Evolutionary conservation across 306 rosid genomes (phyloP), one percentile per base, ranked within the genome.

Genomic region (Datisca glomerata): DNA sequence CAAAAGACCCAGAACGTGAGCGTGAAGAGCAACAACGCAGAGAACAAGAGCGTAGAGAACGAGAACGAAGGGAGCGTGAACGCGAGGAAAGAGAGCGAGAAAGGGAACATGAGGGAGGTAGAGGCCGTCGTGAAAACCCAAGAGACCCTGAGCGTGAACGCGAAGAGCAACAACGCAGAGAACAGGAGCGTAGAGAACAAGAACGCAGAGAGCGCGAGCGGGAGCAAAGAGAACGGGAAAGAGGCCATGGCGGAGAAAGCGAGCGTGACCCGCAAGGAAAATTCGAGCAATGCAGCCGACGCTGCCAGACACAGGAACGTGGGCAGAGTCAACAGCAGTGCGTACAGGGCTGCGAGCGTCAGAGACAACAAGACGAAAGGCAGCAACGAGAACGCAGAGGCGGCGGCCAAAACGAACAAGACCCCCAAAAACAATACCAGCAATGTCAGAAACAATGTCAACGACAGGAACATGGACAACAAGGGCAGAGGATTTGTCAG

Each of bases 1-100:
- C 15, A 4, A 23, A 12, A 43, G 49, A 43, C 24, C 49, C 49
- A 2, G 33, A 43, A 10, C 33, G 18, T 0, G 49, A 43, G 13
- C 19, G 19, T 16, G 45, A 38, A 21, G 29, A 41, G 34, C 12
- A 24, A 24, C 61, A 28, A 20, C 41, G 42, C 8, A 39, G 37
- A 12, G 42, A n/a, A n/a, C n/a, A n/a, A n/a, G n/a, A n/a, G n/a
- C n/a, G n/a, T n/a, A n/a, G n/a, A n/a, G n/a, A n/a, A n/a, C n/a
- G n/a, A n/a, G n/a, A n/a, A n/a, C n/a, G n/a, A 8, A 21, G 48
- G 12, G 48, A 40, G 33, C 46, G 34, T 11, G 59, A 53, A 7
- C 60, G 21, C 8, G 35, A 44, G n/a, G 46, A 58, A n/a, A 9
- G 9, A 16, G 50, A 45, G 10, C 33, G 15, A 6, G 50, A 45